Percentiles rank a stretch among this genome's conserved stretches.
These are phyloP conservation scores for Akanthomyces lecanii DNA, from an alignment of 2,329 filamentous ascomycete species.

Conservation along the genomic window DNA sequence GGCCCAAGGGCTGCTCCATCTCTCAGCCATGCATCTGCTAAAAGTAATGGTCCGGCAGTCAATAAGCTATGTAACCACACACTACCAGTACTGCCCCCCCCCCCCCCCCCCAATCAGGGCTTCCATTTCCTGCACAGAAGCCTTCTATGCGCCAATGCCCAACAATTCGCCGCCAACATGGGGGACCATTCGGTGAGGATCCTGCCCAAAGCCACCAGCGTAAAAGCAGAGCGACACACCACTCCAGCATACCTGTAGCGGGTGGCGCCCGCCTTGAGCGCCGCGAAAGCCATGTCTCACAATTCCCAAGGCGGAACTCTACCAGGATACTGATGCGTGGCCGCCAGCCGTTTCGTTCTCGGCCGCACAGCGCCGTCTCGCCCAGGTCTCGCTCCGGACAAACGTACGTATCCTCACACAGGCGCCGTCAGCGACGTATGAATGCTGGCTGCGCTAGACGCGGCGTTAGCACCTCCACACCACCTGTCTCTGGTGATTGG, in stretches of 20 bases:
- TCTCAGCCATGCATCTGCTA: not conserved
- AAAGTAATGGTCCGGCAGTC: not conserved
- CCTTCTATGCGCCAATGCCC: not conserved
- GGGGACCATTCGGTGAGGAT: not conserved
- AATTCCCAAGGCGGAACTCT: not conserved
- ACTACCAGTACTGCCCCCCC: not conserved
- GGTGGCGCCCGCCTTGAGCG: not conserved
- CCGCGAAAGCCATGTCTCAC: slow-evolving; percentile 12
- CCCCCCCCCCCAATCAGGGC: not conserved
- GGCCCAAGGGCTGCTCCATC: not conserved
- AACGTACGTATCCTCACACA: not conserved
- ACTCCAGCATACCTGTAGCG: not conserved
- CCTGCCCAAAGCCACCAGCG: not conserved
- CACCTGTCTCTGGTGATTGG: not conserved
- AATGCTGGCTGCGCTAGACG: slow-evolving; percentile 11
- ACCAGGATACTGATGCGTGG: not conserved
- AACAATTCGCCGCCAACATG: not conserved
- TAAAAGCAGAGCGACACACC: not conserved
- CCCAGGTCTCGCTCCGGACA: not conserved
- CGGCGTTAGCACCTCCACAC: slow-evolving; percentile 3
- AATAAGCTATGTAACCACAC: slow-evolving; percentile 12
- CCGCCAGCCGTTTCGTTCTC: not conserved
- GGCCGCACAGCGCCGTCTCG: not conserved
- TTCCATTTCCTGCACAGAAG: slow-evolving; percentile 5
- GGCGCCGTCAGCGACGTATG: not conserved